Base-by-base conservation (phyloP, 805 yeast genomes). In the Candida nonsorbophila region DNA sequence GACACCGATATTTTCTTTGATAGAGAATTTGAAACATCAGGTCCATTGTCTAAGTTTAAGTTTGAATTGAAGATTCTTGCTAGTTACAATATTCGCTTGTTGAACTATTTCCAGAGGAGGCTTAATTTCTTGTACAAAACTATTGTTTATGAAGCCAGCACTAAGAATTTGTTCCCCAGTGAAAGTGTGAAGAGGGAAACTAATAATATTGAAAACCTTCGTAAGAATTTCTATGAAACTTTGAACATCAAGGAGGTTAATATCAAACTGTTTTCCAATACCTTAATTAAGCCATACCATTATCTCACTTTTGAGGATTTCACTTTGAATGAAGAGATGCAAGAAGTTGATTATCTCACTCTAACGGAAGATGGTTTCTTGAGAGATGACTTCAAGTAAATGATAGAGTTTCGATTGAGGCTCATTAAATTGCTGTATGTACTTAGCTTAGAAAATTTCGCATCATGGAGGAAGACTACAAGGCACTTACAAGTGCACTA, bases 401-500 rank as follows among this genome's bases (percentile, higher is more conserved):
- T 15, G 4, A 25, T 11, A 25, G 10, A 22, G 10, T 10, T 10
- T 11, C 11, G 8, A 22, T 22, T 10, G 9, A 22, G 8, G 10
- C 9, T 10, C 13, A 8, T 22, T 8, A 12, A 22, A 8, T 11
- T 8, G 10, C 9, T 22, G 10, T 22, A 8, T 10, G 8, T 7
- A 11, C 25, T 9, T 24, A 10, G 11, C 30, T 28, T 29, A 22
- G 31, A 9, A 24, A 27, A 20, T 22, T 11, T 22, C 7, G 12
- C 7, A 12, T 11, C 11, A 33, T 33, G 36, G 37, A 33, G 16
- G 65, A 58, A 28, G 68, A 62, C 38, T 53, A 47, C 36, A 38
- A 37, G 19, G 64, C 67, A 4, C 36, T 62, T n/a, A 59, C 67
- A 3, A 40, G 56, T 8, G 57, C 66, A 6, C 45, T 64, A 20